Base-by-base conservation (phyloP, 148 eudicot genomes). In the Rheum nobile region DNA sequence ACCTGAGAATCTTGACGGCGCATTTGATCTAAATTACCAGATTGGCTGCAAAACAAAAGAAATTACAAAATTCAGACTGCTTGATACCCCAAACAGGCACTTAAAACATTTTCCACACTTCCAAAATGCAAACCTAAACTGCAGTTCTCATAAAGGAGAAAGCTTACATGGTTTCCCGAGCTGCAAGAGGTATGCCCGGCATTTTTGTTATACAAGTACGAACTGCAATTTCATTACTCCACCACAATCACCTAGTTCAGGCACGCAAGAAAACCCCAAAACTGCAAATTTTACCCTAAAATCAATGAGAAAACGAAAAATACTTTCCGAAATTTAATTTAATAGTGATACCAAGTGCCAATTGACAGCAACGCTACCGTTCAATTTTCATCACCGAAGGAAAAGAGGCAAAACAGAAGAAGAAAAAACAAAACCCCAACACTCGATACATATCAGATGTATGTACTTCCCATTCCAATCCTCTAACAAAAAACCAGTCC, bases 151-250 rank as follows among this genome's bases (percentile, higher is more conserved):
- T 52, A 71, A 41, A 50, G 67, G n/a, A 29, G 72, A 44, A 50
- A 70, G 77, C 82, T 71, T 86, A 93, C 98, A 79, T 86, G 74
- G 85, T 81, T 83, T 92, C 96, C 75, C 93, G 89, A 78, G 90
- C 83, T 74, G 85, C 93, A 69, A 93, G 86, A 76, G 96, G 96
- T 90, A 87, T 90, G 82, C 98, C 96, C 50, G 98, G 98, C 98
- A 93, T 92, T 86, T 85, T 86, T 79, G 16, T 71, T 71, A 71
- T 41, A 21, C 73, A 29, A 31, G 21, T 16, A 65, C 41, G 10
- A 34, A 14, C 8, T 16, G 70, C 21, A 65, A 32, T 31, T 32
- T 65, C 70, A 65, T 65, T 31, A 65, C 70, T 32, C 39, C 39
- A 32, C 70, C 39, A 32, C 70, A 50, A 21, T 19, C 57, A 50